Evolutionary conservation across 192 early-diverging fungal species (phyloP).

Genomic region (Backusella parvicylindrica): DNA sequence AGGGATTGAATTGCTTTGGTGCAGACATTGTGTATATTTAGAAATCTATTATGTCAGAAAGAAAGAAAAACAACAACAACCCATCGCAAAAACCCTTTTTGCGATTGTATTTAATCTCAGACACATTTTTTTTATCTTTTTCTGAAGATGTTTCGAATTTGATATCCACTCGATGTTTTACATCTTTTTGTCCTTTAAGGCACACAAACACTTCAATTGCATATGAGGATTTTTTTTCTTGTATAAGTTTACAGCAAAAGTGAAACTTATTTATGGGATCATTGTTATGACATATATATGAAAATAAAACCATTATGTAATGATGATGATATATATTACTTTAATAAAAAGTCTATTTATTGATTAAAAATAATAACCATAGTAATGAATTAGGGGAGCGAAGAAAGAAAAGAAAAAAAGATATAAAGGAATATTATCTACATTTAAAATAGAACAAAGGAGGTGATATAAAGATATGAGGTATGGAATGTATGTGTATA

Average conservation of each 20-base stretch:
- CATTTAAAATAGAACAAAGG: slow-evolving; percentile 6
- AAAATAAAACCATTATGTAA: not conserved
- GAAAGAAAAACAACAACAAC: not conserved
- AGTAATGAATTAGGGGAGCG: not conserved
- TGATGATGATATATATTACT: not conserved
- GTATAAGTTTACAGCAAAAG: too few relatives aligned
- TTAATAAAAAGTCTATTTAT: not conserved
- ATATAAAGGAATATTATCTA: not conserved
- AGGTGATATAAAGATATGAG: not conserved
- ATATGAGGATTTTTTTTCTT: too few relatives aligned
- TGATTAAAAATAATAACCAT: not conserved
- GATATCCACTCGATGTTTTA: too few relatives aligned
- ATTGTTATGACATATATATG: not conserved
- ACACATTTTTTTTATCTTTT: not conserved
- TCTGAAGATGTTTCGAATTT: not conserved
- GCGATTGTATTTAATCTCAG: not conserved
- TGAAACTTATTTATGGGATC: too few relatives aligned
- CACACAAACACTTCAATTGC: too few relatives aligned
- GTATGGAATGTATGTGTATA: not conserved
- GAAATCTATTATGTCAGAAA: not conserved
- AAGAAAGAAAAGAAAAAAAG: not conserved
- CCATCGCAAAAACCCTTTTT: not conserved
- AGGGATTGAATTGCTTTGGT: slow-evolving; percentile 39
- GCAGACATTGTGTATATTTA: slow-evolving; percentile 6
- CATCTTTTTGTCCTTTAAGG: too few relatives aligned